phyloP scores from a whole-genome alignment of 106 monocot genomes.

The Allium fistulosum region DNA sequence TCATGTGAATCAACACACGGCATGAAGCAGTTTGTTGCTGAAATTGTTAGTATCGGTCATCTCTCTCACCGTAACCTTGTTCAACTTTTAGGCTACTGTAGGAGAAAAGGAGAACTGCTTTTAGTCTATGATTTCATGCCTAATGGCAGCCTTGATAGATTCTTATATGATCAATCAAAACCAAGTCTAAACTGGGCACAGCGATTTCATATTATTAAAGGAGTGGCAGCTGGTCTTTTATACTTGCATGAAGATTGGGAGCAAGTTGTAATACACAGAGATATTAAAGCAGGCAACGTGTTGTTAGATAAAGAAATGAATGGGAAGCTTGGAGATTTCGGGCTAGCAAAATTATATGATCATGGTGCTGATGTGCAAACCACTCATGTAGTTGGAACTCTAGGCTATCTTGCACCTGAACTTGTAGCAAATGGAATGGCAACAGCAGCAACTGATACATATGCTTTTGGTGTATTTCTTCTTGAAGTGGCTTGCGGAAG shows the following conservation, averaged over 20 bases:
- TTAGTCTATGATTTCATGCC: too few species aligned
- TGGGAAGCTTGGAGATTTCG: too few species aligned
- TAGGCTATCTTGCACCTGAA: constrained; percentile 14
- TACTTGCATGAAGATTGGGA: constrained; percentile 26
- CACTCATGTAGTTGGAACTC: too few species aligned
- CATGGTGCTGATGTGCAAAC: too few species aligned
- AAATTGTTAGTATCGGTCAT: constrained; percentile 2
- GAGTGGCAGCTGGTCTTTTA: constrained; percentile 23
- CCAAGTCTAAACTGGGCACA: constrained; percentile 12
- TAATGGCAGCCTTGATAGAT: too few species aligned
- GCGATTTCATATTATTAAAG: constrained; percentile 22
- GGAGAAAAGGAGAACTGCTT: too few species aligned
- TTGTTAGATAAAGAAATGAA: too few species aligned
- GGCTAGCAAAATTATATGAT: too few species aligned
- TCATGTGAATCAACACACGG: constrained; percentile 3
- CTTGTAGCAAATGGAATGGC: constrained; percentile 17
- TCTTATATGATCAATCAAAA: constrained; percentile 8
- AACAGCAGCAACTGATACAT: constrained; percentile 15
- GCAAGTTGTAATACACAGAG: background rate
- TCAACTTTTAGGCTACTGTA: background rate
- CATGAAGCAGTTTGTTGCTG: constrained; percentile 15
- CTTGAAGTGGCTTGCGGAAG: too few species aligned
- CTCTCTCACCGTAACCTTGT: constrained; percentile 24
- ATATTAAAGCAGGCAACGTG: too few species aligned
- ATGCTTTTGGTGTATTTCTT: background rate